Base-by-base conservation (phyloP, 148 eudicot species). In the Amaranthus cruentus region DNA sequence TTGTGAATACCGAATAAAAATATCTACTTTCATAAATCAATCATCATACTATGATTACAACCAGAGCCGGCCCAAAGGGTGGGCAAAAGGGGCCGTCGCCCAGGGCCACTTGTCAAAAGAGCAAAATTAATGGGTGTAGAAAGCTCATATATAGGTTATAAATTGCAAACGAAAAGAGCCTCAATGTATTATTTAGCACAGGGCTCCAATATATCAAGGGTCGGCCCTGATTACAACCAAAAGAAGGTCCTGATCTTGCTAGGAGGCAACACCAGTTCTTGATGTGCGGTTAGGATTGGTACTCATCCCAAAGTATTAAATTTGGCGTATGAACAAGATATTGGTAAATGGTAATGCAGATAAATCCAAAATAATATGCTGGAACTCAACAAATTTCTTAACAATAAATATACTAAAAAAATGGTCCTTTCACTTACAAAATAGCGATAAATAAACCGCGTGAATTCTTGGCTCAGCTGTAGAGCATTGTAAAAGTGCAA, bases 381-480 rank as follows among this genome's bases (percentile, higher is more conserved):
- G 55, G 69, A 78, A 68, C 28, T 67, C 68, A 73, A 48, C 0
- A 44, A 53, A 2, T 11, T 2, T 12, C 10, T 47, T 47, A 48
- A 42, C 4, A 2, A 3, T 15, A 9, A 13, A 55, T 7, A 0
- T 28, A 55, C 2, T 6, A 70, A 14, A 10, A 57, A 57, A 57
- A 13, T 15, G 46, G 61, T 54, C 12, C 18, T 68, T 59, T 53
- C 38, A 70, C 50, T 53, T 12, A 4, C 1, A 71, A 9, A 12
- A 6, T 3, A 11, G 11, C 38, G 38, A 73, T 43, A 78, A 51
- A 38, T 72, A 53, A 62, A 55, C 7, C 68, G 72, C 76, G 76
- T 72, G 76, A 66, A 12, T 68, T 58, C 6, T 14, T 78, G 73
- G 47, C 70, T 64, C 61, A 76, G 57, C 51, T 12, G 4, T 59